These are phyloP conservation scores for Iodosphaeria phyllophila DNA, from an alignment of 2,329 filamentous ascomycete species.

Conservation along the genomic window DNA sequence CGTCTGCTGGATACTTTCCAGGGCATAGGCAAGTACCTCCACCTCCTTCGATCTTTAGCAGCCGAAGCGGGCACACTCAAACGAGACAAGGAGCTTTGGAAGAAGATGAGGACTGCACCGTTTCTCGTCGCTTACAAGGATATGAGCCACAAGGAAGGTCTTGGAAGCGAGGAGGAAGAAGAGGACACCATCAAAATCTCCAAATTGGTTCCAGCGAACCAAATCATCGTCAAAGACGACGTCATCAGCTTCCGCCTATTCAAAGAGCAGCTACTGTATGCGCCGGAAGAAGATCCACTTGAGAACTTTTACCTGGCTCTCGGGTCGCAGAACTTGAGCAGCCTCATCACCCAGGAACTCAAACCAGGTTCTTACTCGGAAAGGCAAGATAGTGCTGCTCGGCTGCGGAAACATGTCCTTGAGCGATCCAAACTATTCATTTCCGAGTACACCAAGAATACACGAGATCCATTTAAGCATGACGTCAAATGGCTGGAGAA, in stretches of 20 bases:
- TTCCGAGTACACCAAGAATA: constrained; percentile 54
- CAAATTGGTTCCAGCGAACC: constrained; percentile 50
- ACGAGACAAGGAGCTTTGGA: constrained; percentile 61
- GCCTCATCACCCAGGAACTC: constrained; percentile 60
- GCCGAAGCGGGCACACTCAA: constrained; percentile 52
- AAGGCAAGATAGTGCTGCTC: constrained; percentile 49
- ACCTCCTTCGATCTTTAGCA: constrained; percentile 62
- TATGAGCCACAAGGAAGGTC: constrained; percentile 30
- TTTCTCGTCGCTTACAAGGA: constrained; percentile 78
- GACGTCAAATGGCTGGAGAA: constrained; percentile 84
- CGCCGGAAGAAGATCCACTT: constrained; percentile 73
- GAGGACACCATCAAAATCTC: constrained; percentile 55
- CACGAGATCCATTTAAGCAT: constrained; percentile 61
- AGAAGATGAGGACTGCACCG: constrained; percentile 52
- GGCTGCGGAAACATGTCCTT: constrained; percentile 62
- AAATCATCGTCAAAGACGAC: constrained; percentile 71
- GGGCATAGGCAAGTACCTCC: constrained; percentile 70
- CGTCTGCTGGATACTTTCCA: constrained; percentile 66
- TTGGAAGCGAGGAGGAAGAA: constrained; percentile 36
- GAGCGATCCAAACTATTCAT: constrained; percentile 83
- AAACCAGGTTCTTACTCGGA: constrained; percentile 46
- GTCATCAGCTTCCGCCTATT: constrained; percentile 80
- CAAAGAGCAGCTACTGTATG: constrained; percentile 65
- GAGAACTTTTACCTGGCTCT: constrained; percentile 73
- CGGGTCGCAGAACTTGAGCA: constrained; percentile 59